Evolutionary conservation across 345 rosid species (phyloP).

Genomic region (Carallia pectinifolia): DNA sequence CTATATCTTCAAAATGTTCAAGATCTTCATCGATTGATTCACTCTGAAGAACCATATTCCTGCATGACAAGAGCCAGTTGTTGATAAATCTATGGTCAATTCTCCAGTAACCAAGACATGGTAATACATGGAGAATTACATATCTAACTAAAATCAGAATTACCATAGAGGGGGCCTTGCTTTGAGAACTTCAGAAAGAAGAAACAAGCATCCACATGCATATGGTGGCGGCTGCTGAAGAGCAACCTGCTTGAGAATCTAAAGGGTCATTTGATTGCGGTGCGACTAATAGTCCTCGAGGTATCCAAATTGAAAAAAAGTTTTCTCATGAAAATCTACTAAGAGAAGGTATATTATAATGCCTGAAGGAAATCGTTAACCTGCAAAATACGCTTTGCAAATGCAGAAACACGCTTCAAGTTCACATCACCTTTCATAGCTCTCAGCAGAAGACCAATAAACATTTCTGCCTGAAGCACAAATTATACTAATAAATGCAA

Average conservation of each 20-base stretch:
- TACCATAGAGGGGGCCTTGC: slow-evolving; percentile 88
- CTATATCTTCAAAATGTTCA: slow-evolving; percentile 89
- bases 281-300: neutral
- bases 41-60: slow-evolving; percentile 80
- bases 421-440: slow-evolving; percentile 90
- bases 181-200: slow-evolving; percentile 88
- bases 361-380: slow-evolving; percentile 28
- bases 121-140: neutral
- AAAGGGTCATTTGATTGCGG: slow-evolving; percentile 7
- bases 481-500: neutral
- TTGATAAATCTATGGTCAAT: neutral
- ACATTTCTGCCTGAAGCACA: slow-evolving; percentile 77
- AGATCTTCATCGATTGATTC: slow-evolving; percentile 82
- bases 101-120: neutral
- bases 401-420: slow-evolving; percentile 83
- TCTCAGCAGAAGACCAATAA: slow-evolving; percentile 84
- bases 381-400: slow-evolving; percentile 90
- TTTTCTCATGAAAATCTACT: neutral
- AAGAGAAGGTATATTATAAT: neutral
- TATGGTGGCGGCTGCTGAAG: slow-evolving; percentile 93
- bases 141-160: slow-evolving; percentile 11
- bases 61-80: slow-evolving; percentile 27
- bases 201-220: slow-evolving; percentile 94
- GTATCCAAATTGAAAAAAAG: neutral
- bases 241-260: slow-evolving; percentile 60